These are phyloP conservation scores for Phylloporus scabripes DNA, from an alignment of 768 basidiomycete genomes.

Conservation along the genomic window DNA sequence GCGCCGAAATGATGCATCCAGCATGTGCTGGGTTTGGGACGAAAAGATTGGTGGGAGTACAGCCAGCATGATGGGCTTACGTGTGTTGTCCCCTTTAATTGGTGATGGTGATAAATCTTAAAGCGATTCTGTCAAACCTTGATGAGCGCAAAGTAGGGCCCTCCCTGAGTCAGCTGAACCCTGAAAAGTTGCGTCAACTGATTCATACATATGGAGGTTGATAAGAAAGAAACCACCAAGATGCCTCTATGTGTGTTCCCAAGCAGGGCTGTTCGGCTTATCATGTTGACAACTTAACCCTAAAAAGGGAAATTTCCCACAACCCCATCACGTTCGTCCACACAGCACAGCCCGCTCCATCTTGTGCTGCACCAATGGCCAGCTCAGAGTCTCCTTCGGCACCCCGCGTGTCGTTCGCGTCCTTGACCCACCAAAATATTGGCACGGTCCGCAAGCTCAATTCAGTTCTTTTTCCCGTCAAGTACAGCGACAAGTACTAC, in stretches of 20 bases:
- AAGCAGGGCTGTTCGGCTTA: slow-evolving; percentile 10
- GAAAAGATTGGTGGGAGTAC: not conserved
- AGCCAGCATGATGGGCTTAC: slow-evolving; percentile 15
- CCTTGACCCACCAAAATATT: slow-evolving; percentile 75
- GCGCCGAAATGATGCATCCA: slow-evolving; percentile 11
- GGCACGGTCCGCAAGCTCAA: slow-evolving; percentile 62
- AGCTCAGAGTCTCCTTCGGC: slow-evolving; percentile 18
- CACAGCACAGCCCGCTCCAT: slow-evolving; percentile 20
- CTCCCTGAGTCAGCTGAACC: slow-evolving; percentile 20
- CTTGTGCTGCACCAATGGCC: slow-evolving; percentile 15
- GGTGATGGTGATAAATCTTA: slow-evolving; percentile 15
- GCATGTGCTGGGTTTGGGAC: slow-evolving; percentile 7
- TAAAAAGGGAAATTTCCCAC: slow-evolving; percentile 19
- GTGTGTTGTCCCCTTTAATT: slow-evolving; percentile 19
- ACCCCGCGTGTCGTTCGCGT: slow-evolving; percentile 65
- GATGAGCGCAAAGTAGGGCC: slow-evolving; percentile 15
- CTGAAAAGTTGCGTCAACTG: slow-evolving; percentile 18
- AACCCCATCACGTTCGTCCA: slow-evolving; percentile 5
- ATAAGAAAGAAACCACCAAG: slow-evolving; percentile 21
- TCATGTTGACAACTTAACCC: slow-evolving; percentile 1
- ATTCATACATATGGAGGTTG: slow-evolving; percentile 20
- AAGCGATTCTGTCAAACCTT: slow-evolving; percentile 24
- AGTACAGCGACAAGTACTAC: slow-evolving; percentile 87
- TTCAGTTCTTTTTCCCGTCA: slow-evolving; percentile 82
- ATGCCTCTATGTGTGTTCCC: slow-evolving; percentile 10